phyloP scores from a whole-genome alignment of 2,329 filamentous ascomycete species.

The Penicillium carneum region DNA sequence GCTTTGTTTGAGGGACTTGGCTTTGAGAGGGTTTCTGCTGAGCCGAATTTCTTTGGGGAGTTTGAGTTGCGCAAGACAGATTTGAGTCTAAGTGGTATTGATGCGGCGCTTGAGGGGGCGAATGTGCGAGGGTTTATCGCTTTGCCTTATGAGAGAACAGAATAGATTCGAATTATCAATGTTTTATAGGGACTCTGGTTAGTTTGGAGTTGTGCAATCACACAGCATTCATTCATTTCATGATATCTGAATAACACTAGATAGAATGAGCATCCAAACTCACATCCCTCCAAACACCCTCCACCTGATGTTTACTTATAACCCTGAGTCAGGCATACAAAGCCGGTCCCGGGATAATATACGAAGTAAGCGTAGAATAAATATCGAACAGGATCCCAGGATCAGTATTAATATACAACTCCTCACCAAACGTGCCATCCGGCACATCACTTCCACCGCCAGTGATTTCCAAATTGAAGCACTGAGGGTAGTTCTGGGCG shows the following conservation, averaged over 20 bases:
- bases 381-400: conserved; percentile 65
- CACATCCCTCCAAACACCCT: background rate
- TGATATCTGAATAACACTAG: background rate
- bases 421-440: conserved; percentile 57
- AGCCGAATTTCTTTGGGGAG: conserved; percentile 72
- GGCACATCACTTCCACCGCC: conserved; percentile 58
- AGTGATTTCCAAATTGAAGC: conserved; percentile 65
- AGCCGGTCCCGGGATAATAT: conserved; percentile 59
- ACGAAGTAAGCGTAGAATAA: conserved; percentile 57
- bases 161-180: conserved; percentile 15
- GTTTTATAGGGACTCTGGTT: background rate
- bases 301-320: no score
- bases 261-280: background rate
- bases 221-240: background rate
- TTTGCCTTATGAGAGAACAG: conserved; percentile 44
- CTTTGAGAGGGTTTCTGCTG: conserved; percentile 60
- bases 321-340: conserved; percentile 26
- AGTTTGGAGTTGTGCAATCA: background rate
- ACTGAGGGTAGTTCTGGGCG: conserved; percentile 62
- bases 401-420: conserved; percentile 64
- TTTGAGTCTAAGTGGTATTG: conserved; percentile 38
- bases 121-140: conserved; percentile 50
- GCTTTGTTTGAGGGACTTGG: conserved; percentile 67
- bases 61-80: conserved; percentile 62
- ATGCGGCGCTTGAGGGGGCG: conserved; percentile 40